A percentile compares a stretch with the other conserved stretches of the same genome.
phyloP scores from a whole-genome alignment of 768 basidiomycete species.

The Lactifluus piperatus region DNA sequence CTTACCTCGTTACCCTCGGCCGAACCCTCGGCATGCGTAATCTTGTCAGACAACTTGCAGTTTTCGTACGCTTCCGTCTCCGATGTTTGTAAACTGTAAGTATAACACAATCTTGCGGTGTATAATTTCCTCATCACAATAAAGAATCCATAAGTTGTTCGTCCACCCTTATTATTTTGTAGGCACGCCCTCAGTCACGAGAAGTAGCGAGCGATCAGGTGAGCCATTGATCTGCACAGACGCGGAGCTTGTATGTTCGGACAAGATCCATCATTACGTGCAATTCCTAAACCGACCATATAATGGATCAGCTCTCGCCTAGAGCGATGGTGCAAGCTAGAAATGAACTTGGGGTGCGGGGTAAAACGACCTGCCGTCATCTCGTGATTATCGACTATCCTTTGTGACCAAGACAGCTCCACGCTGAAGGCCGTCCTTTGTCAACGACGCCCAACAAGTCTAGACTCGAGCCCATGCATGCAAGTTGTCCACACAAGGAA shows the following conservation, averaged over 20 bases:
- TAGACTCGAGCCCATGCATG: background rate
- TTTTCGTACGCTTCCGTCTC: background rate
- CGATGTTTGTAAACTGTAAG: background rate
- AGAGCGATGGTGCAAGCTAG: background rate
- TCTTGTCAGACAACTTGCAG: background rate
- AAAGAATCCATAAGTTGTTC: background rate
- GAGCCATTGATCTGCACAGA: constrained; percentile 2
- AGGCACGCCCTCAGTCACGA: background rate
- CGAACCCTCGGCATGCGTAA: background rate
- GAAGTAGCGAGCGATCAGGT: background rate
- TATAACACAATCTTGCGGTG: background rate
- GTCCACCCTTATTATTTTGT: background rate
- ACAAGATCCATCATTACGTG: background rate
- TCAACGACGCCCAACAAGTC: no score
- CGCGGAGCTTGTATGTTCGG: background rate
- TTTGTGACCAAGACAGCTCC: background rate
- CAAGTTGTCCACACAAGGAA: background rate
- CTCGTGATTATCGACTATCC: background rate
- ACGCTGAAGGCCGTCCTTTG: no score
- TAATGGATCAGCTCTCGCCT: background rate
- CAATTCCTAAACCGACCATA: background rate
- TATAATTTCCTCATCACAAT: background rate
- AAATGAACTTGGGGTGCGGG: background rate
- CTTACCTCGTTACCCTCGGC: background rate
- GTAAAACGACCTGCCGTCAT: background rate